Evolutionary conservation across 805 yeast genomes (phyloP).

Genomic region (Wickerhamomyces bovis): DNA sequence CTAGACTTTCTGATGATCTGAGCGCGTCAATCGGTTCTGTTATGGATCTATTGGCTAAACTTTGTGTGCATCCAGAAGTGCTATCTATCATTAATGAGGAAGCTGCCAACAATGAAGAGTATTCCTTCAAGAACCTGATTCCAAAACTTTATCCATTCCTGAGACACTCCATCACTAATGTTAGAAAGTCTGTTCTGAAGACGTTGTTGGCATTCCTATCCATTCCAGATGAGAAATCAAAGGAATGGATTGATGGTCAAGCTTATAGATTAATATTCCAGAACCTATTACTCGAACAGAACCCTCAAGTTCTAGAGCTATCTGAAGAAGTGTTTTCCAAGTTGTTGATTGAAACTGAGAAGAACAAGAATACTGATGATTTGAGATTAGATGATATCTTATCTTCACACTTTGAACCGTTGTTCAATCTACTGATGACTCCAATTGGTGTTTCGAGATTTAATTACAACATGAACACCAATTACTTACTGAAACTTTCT

Average conservation of each 20-base stretch:
- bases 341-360: slow-evolving; percentile 42
- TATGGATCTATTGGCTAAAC: slow-evolving; percentile 85
- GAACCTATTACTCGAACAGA: slow-evolving; percentile 85
- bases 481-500: slow-evolving; percentile 74
- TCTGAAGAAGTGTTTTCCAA: slow-evolving; percentile 57
- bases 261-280: slow-evolving; percentile 76
- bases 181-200: slow-evolving; percentile 79
- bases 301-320: slow-evolving; percentile 57
- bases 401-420: slow-evolving; percentile 49
- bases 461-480: slow-evolving; percentile 75
- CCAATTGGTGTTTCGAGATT: slow-evolving; percentile 93
- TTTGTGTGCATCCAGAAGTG: slow-evolving; percentile 78
- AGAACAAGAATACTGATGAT: slow-evolving; percentile 5
- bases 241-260: slow-evolving; percentile 74
- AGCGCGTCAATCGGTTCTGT: slow-evolving; percentile 94
- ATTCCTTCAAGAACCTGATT: slow-evolving; percentile 68
- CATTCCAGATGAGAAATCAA: slow-evolving; percentile 42
- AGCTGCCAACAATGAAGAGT: slow-evolving; percentile 44
- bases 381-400: slow-evolving; percentile 46
- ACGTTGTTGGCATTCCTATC: slow-evolving; percentile 73
- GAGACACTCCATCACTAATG: slow-evolving; percentile 89
- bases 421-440: slow-evolving; percentile 70
- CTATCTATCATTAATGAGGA: slow-evolving; percentile 61
- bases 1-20: slow-evolving; percentile 82
- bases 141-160: slow-evolving; percentile 90